Evolutionary conservation across 768 basidiomycete species (phyloP), one percentile per base, ranked within the genome.

Genomic region (Mycena galericulata): DNA sequence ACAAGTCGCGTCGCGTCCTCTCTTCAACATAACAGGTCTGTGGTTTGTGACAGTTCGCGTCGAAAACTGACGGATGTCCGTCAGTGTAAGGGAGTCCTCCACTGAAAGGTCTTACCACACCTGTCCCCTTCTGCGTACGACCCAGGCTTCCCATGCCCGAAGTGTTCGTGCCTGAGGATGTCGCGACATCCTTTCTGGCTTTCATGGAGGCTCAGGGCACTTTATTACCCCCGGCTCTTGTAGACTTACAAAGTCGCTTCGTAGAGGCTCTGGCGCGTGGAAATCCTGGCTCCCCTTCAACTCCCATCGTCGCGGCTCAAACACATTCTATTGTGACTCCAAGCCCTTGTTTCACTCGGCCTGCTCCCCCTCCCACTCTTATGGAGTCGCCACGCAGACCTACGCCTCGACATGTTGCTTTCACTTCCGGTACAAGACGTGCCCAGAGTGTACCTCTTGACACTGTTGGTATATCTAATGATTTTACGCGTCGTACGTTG

Each of bases 31-130:
- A 17, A 64, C 62, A 15, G 41, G 34, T 18, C 15, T 24, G 15
- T 36, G 38, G 38, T 2, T 20, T 65, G 64, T 57, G 56, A 65
- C 64, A 9, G n/a, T 18, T 50, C 64, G 64, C 64, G 64, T 65
- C 55, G 10, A 65, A 29, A 51, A 65, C 38, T 38, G 6, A 40
- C 56, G 64, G 64, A 65, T 47, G 40, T 58, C 64, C 63, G 63
- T 64, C 3, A 38, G n/a, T 41, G 26, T 24, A 7, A n/a, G n/a
- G n/a, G n/a, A n/a, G n/a, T n/a, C n/a, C n/a, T n/a, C n/a, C n/a
- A n/a, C n/a, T n/a, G n/a, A n/a, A 24, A 26, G 24, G 56, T 4
- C 32, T 12, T 43, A 32, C 32, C 4, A 60, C 22, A 24, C 5
- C 38, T 11, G 11, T 27, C 38, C 17, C 40, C n/a, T 15, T 43